These are phyloP conservation scores for Teunomyces aglyptinius DNA, from an alignment of 805 yeast species.

Conservation along the genomic window DNA sequence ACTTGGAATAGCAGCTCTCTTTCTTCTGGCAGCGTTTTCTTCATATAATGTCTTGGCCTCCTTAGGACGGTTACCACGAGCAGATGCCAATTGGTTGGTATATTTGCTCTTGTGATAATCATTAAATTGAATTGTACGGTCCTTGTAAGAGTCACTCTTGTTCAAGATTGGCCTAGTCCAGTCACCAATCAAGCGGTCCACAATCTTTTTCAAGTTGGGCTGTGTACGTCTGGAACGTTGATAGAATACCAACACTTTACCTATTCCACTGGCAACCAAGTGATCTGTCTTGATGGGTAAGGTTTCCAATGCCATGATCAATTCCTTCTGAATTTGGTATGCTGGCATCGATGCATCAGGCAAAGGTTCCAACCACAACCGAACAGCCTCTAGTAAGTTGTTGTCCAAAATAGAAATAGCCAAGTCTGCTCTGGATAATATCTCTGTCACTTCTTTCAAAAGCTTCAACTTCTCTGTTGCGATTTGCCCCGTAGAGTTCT, in stretches of 20 bases:
- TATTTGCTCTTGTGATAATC: slow-evolving; percentile 63
- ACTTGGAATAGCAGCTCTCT: slow-evolving; percentile 94
- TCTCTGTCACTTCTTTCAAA: slow-evolving; percentile 73
- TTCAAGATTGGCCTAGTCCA: slow-evolving; percentile 99
- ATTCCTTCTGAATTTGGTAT: slow-evolving; percentile 87
- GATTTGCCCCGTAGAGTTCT: slow-evolving; percentile 58
- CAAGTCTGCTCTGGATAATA: slow-evolving; percentile 75
- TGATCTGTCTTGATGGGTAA: slow-evolving; percentile 96
- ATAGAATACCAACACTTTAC: slow-evolving; percentile 89
- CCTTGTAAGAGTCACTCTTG: slow-evolving; percentile 90
- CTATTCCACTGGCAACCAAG: slow-evolving; percentile 89
- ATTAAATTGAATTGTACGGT: slow-evolving; percentile 67
- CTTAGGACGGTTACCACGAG: slow-evolving; percentile 26
- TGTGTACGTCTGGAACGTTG: slow-evolving; percentile 90
- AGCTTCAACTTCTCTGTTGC: slow-evolving; percentile 77
- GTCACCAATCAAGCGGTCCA: slow-evolving; percentile 88
- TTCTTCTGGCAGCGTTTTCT: slow-evolving; percentile 86
- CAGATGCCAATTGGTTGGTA: slow-evolving; percentile 40
- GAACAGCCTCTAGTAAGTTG: slow-evolving; percentile 85
- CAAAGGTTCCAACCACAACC: slow-evolving; percentile 96
- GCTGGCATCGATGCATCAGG: slow-evolving; percentile 99
- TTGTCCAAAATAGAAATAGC: slow-evolving; percentile 94
- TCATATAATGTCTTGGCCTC: slow-evolving; percentile 68
- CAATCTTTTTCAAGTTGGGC: slow-evolving; percentile 77
- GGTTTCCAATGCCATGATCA: slow-evolving; percentile 68